These are phyloP conservation scores for Tulasnella calospora DNA, from an alignment of 768 basidiomycete genomes.

Conservation along the genomic window DNA sequence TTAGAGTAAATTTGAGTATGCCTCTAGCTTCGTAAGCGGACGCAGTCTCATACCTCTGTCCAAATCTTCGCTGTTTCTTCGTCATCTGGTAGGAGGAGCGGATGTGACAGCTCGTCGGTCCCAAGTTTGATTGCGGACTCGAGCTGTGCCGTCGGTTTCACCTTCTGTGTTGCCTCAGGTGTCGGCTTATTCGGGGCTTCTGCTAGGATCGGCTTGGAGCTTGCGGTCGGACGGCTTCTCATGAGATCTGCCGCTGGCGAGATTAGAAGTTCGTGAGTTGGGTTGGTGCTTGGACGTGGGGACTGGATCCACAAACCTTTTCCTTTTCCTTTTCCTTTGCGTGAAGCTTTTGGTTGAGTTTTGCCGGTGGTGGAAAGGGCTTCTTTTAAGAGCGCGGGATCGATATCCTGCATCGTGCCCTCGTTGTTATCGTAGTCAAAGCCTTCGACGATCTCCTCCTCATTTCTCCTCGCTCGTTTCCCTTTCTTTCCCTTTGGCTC, in stretches of 20 bases:
- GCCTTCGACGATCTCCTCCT: neutral
- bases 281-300: neutral
- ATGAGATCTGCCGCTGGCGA: neutral
- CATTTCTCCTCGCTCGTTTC: neutral
- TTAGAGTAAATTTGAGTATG: neutral
- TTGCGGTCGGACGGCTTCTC: neutral
- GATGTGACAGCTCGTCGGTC: neutral
- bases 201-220: neutral
- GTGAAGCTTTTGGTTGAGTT: neutral
- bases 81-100: neutral
- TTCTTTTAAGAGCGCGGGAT: neutral
- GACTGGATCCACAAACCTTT: neutral
- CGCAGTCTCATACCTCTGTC: neutral
- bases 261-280: neutral
- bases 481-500: neutral
- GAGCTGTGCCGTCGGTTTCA: neutral
- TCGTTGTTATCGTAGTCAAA: neutral
- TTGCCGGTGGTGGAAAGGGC: neutral
- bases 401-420: neutral
- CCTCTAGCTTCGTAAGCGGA: too few species aligned
- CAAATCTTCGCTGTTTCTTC: neutral
- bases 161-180: too few species aligned
- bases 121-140: neutral
- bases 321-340: too few species aligned
- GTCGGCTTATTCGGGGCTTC: neutral